Evolutionary conservation across 2,329 filamentous ascomycete genomes (phyloP).

Genomic region (Arthrobotrys iridis): DNA sequence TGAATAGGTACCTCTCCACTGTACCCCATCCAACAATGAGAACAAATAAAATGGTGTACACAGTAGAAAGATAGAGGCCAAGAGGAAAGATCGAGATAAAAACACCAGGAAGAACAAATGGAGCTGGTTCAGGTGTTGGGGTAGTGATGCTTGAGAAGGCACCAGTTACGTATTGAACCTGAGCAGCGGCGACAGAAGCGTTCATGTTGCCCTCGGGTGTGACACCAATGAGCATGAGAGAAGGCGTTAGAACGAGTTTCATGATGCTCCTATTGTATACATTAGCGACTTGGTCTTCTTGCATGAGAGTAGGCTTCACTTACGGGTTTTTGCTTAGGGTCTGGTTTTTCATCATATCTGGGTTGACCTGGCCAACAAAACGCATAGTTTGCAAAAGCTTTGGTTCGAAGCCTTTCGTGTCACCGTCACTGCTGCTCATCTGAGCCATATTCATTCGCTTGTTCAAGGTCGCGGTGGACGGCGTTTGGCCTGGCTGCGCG

Average conservation of each 20-base stretch:
- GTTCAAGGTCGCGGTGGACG: constrained; percentile 27
- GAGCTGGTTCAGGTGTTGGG: constrained; percentile 62
- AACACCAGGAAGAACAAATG: constrained; percentile 76
- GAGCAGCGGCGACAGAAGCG: constrained; percentile 74
- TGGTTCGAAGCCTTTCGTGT: constrained; percentile 56
- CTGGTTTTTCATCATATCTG: constrained; percentile 65
- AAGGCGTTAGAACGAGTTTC: constrained; percentile 68
- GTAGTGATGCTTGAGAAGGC: constrained; percentile 71
- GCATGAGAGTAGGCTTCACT: neutral
- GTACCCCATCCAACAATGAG: constrained; percentile 73
- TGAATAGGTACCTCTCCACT: constrained; percentile 72
- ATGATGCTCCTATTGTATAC: constrained; percentile 25
- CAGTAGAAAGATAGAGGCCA: constrained; percentile 72
- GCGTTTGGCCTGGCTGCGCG: constrained; percentile 45
- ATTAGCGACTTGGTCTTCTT: neutral
- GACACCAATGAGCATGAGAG: constrained; percentile 72
- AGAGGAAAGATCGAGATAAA: constrained; percentile 75
- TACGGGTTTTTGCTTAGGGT: constrained; percentile 45
- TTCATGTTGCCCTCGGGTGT: constrained; percentile 67
- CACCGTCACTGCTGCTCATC: constrained; percentile 44
- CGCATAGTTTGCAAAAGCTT: constrained; percentile 70
- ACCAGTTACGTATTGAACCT: constrained; percentile 76
- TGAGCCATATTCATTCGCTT: constrained; percentile 59
- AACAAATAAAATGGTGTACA: constrained; percentile 71
- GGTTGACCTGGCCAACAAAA: constrained; percentile 75